phyloP scores from a whole-genome alignment of 2,329 filamentous ascomycete species.

The Colletotrichum spinosum region DNA sequence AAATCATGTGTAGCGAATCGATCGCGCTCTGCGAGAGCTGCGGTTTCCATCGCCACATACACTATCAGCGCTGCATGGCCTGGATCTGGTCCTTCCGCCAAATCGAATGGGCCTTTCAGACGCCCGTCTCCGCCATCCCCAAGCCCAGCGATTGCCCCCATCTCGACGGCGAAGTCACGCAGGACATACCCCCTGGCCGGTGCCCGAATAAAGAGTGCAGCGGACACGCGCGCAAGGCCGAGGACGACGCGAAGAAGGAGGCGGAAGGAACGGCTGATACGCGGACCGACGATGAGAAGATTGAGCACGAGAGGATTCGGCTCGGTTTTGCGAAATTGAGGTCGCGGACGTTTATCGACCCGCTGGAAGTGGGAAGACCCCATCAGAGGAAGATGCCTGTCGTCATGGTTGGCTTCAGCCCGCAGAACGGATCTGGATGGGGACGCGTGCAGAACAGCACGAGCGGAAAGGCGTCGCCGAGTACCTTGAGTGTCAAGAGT shows the following conservation, averaged over 20 bases:
- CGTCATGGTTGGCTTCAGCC: constrained; percentile 13
- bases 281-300: constrained; percentile 92
- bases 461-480: too few relatives aligned
- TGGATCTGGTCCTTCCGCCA: constrained; percentile 24
- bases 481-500: too few relatives aligned
- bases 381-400: constrained; percentile 27
- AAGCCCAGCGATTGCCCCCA: constrained; percentile 27
- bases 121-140: constrained; percentile 24
- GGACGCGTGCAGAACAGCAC: not conserved
- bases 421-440: constrained; percentile 7
- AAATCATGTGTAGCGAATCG: constrained; percentile 37
- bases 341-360: constrained; percentile 22
- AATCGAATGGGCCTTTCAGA: constrained; percentile 29
- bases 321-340: constrained; percentile 23
- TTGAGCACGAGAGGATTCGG: constrained; percentile 68
- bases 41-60: constrained; percentile 36
- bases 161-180: constrained; percentile 25
- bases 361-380: constrained; percentile 29
- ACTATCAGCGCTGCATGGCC: constrained; percentile 33
- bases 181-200: constrained; percentile 30
- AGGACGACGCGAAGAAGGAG: constrained; percentile 17
- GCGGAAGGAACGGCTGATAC: constrained; percentile 70
- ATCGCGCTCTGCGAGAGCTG: constrained; percentile 37
- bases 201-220: constrained; percentile 28
- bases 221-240: constrained; percentile 13